Conservation (phyloP, 345 rosid species). For the Eucalyptus cloeziana region DNA sequence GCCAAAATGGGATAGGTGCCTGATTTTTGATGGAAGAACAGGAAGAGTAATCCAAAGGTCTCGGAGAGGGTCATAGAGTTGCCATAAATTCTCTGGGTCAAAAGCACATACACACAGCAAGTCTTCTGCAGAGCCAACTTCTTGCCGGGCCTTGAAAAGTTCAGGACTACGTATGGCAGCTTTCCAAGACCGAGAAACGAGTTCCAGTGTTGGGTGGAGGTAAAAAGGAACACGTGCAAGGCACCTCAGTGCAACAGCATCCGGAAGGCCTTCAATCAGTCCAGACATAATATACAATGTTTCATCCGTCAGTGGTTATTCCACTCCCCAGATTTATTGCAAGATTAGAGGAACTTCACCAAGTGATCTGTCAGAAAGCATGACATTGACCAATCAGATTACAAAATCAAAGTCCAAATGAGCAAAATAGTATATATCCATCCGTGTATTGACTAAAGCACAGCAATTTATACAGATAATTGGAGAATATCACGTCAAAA, state of each 20-base stretch:
- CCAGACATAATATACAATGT: slow-evolving; percentile 59
- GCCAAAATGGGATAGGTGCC: slow-evolving; percentile 87
- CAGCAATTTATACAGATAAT: neutral
- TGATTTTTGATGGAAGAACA: slow-evolving; percentile 71
- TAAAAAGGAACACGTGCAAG: slow-evolving; percentile 80
- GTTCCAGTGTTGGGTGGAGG: slow-evolving; percentile 65
- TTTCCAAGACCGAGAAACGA: slow-evolving; percentile 94
- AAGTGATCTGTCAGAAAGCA: neutral
- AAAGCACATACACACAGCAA: slow-evolving; percentile 78
- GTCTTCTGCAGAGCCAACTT: slow-evolving; percentile 58
- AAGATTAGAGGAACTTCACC: neutral
- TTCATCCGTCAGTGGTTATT: slow-evolving; percentile 13
- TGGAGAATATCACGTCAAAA: neutral
- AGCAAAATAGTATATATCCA: neutral
- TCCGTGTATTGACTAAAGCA: neutral
- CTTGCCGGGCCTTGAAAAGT: slow-evolving; percentile 64
- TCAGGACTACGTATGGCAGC: slow-evolving; percentile 66
- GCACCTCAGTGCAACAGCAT: slow-evolving; percentile 84
- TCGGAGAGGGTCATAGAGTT: slow-evolving; percentile 71
- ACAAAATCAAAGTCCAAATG: neutral
- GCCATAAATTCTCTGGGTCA: slow-evolving; percentile 94
- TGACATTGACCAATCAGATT: neutral
- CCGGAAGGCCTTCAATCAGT: slow-evolving; percentile 88
- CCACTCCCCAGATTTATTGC: neutral
- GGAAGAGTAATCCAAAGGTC: slow-evolving; percentile 92